Percentiles rank a stretch among this genome's conserved stretches.
Conservation (phyloP, 306 rosid species). For the Dalbergia cochinchinensis region DNA sequence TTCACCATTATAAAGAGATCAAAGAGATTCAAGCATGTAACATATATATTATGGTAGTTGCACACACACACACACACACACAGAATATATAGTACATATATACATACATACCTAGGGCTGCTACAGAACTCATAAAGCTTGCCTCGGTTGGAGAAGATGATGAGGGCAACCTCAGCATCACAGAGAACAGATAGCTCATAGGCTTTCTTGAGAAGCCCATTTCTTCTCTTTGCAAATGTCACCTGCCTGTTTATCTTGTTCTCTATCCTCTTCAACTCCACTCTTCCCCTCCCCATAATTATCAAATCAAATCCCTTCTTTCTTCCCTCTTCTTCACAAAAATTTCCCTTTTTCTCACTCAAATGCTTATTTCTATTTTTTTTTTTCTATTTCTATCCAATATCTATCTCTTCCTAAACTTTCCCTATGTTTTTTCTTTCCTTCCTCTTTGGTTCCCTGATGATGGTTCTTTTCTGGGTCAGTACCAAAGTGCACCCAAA, state of each 20-base stretch:
- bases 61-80: too few species aligned
- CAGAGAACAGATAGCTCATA: conserved; percentile 92
- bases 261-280: conserved; percentile 95
- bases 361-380: neutral
- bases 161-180: conserved; percentile 96
- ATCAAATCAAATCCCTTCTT: conserved; percentile 9
- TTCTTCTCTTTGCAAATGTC: conserved; percentile 91
- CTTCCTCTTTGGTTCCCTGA: conserved; percentile 44
- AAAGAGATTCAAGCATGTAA: neutral
- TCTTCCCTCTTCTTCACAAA: neutral
- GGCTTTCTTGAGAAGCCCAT: conserved; percentile 92
- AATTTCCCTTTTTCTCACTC: conserved; percentile 2
- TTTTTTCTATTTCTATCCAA: conserved; percentile 50
- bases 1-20: neutral
- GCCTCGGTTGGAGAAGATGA: conserved; percentile 93
- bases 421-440: conserved; percentile 31
- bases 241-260: conserved; percentile 98
- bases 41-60: neutral
- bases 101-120: conserved; percentile 65
- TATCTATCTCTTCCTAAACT: conserved; percentile 37
- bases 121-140: conserved; percentile 92
- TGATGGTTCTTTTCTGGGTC: conserved; percentile 70
- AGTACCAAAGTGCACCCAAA: conserved; percentile 65
- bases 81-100: neutral
- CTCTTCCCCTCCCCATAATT: conserved; percentile 93